Base-by-base conservation (phyloP, 129 eudicot species). In the Mikania micrantha region DNA sequence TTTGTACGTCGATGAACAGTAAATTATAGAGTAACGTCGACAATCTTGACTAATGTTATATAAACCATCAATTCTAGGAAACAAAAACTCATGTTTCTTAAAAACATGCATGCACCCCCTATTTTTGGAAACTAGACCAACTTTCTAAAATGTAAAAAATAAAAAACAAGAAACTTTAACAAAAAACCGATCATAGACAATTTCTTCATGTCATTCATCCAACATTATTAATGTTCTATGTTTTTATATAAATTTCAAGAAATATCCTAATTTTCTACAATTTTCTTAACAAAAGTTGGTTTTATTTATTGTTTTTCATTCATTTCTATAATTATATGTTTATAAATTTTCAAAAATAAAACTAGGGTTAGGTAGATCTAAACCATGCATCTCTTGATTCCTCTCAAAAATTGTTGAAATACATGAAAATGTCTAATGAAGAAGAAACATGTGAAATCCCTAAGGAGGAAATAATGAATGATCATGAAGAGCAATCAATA, bases 121-220 rank as follows among this genome's bases (percentile, higher is more conserved):
- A 58, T 56, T 56, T 74, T 8, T 1, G 60, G 48, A 13, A 48
- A 20, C 22, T 69, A 48, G 12, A 28, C 40, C 5, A 44, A 22
- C 9, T 68, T 68, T 68, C 80, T 69, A 76, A 68, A 76, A 60
- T 10, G 5, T 60, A 75, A 76, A 68, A 68, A 56, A 68, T 65
- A 75, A 68, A 70, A 60, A 76, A 68, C 70, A 76, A 76, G 60
- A 60, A 48, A 27, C 11, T 48, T 4, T 32, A 56, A 34, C 47
- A 60, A 68, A 48, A 49, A 67, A 67, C 12, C 21, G 28, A 75
- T 75, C 75, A 75, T 67, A 47, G 11, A 74, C 12, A 34, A 64
- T 11, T 27, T 52, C 19, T 66, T 31, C 1, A 48, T 68, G 34
- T 19, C 75, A 36, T 76, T 74, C 52, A 67, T 68, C 75, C 40